Percentiles rank a stretch among this genome's conserved stretches.
Conservation (phyloP, 2,329 filamentous ascomycete species). For the Trichoderma pleuroti region DNA sequence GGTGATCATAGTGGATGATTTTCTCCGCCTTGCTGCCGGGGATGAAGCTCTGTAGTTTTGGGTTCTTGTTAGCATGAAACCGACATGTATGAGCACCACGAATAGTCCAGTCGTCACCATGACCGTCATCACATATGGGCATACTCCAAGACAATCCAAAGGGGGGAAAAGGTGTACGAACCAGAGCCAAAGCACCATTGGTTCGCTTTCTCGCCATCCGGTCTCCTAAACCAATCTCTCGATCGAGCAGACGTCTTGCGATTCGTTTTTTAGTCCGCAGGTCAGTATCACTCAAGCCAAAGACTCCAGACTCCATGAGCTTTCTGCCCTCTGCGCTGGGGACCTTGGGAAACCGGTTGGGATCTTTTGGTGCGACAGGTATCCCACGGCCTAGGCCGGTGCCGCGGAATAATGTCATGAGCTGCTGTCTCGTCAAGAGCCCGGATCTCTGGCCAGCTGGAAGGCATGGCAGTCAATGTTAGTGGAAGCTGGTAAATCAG, state of each 20-base stretch:
- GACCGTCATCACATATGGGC: neutral
- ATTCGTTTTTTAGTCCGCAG: constrained; percentile 57
- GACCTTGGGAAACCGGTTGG: constrained; percentile 71
- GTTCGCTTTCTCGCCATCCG: constrained; percentile 58
- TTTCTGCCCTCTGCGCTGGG: constrained; percentile 73
- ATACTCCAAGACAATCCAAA: neutral
- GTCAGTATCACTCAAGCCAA: constrained; percentile 64
- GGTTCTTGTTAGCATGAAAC: neutral
- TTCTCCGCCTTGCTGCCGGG: constrained; percentile 76
- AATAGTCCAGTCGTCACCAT: neutral
- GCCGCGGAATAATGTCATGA: constrained; percentile 40
- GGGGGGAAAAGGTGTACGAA: constrained; percentile 30
- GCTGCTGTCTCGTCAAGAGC: constrained; percentile 35
- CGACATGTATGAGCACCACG: neutral
- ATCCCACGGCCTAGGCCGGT: constrained; percentile 30
- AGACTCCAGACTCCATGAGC: constrained; percentile 78
- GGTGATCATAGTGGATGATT: constrained; percentile 79
- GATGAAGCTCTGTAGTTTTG: constrained; percentile 59
- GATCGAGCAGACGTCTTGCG: constrained; percentile 68
- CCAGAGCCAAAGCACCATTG: constrained; percentile 64
- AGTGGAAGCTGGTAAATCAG: neutral
- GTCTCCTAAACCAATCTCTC: constrained; percentile 72
- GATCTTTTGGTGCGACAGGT: constrained; percentile 41
- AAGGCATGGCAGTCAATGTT: neutral
- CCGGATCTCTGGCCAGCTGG: constrained; percentile 23